Base-by-base conservation (phyloP, 306 rosid genomes). In the Ammopiptanthus mongolicus region DNA sequence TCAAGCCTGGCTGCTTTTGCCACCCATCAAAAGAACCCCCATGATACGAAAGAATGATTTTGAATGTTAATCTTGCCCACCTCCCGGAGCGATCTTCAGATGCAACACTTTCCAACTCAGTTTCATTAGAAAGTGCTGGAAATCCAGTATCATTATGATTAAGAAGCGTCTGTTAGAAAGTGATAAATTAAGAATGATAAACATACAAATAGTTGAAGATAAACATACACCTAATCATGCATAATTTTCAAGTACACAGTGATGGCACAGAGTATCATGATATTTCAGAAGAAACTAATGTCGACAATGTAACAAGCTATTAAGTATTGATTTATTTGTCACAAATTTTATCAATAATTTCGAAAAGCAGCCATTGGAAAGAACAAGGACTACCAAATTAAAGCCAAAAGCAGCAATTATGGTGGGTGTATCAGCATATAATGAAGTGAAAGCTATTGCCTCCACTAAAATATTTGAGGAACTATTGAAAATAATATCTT, bases 21-120 rank as follows among this genome's bases (percentile, higher is more conserved):
- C 98, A 95, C 29, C 98, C 98, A 73, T 95, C 97, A 86, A 91
- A 91, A 1, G 97, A 91, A 60, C 74, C 83, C 31, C 97, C 98
- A 18, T 90, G 89, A 73, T 91, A 91, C 2, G 96, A 91, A 73
- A 91, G 86, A 74, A 83, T 51, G 60, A 95, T 86, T 85, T 90
- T 91, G 82, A 95, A 91, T 0, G 91, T 95, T 10, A 63, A 12
- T 58, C 98, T 87, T 13, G 96, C 97, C 97, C 98, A 95, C 84
- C 96, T 91, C 80, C 97, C 96, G 50, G 74, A 22, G 69, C 81
- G 85, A 37, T 79, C 86, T 70, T 88, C 61, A 63, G 80, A 62
- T 3, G 69, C 28, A 64, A 78, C 84, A 46, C 84, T 76, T 75
- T 75, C 84, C 36, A 88, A 69, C 75, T 81, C 86, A 65, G 51